A percentile compares a stretch with the other conserved stretches of the same genome.
phyloP scores from a whole-genome alignment of 2,329 filamentous ascomycete genomes.

The Cercospora citrullina region DNA sequence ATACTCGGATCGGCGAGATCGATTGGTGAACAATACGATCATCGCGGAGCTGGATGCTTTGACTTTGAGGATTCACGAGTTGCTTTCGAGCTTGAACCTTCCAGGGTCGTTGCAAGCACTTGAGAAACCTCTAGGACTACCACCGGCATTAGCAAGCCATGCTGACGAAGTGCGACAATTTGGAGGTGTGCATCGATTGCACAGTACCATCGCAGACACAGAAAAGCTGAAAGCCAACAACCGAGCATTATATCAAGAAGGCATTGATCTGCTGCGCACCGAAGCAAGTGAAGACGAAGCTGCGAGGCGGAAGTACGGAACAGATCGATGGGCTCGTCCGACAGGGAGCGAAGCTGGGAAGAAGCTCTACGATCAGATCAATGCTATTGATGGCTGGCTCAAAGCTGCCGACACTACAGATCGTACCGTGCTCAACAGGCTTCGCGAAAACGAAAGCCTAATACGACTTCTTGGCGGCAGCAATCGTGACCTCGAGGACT shows the following conservation, averaged over 20 bases:
- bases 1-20: slow-evolving; percentile 86
- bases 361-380: slow-evolving; percentile 72
- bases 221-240: slow-evolving; percentile 85
- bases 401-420: slow-evolving; percentile 68
- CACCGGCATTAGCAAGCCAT: slow-evolving; percentile 80
- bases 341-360: slow-evolving; percentile 67
- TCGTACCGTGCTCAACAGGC: slow-evolving; percentile 72
- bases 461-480: slow-evolving; percentile 75
- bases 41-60: slow-evolving; percentile 80
- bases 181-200: slow-evolving; percentile 75
- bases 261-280: slow-evolving; percentile 70
- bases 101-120: slow-evolving; percentile 91
- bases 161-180: slow-evolving; percentile 92
- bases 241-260: slow-evolving; percentile 76
- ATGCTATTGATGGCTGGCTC: slow-evolving; percentile 85
- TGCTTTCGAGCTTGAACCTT: slow-evolving; percentile 79
- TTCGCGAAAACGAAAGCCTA: slow-evolving; percentile 71
- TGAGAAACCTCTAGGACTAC: slow-evolving; percentile 89
- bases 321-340: slow-evolving; percentile 76
- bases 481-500: slow-evolving; percentile 79
- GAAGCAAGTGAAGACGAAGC: slow-evolving; percentile 83
- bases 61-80: slow-evolving; percentile 74
- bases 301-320: slow-evolving; percentile 76
- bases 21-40: slow-evolving; percentile 85
- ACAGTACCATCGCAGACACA: slow-evolving; percentile 81